These are phyloP conservation scores for Plantago ovata DNA, from an alignment of 257 asterid species.

Conservation along the genomic window DNA sequence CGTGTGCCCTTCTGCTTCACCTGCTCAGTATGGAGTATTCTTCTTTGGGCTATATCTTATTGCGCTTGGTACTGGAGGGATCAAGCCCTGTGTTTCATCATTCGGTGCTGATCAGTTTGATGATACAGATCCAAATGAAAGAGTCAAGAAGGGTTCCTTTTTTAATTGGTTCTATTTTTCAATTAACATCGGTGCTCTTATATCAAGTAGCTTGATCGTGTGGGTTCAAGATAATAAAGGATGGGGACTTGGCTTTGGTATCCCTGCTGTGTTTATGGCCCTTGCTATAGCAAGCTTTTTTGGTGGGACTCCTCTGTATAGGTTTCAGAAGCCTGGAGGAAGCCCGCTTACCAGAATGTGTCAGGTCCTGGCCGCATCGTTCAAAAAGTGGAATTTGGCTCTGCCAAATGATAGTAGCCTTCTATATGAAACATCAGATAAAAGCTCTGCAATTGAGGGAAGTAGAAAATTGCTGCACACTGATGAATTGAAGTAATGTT, in stretches of 20 bases:
- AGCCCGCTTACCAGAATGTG: constrained; percentile 94
- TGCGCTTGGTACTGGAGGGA: constrained; percentile 96
- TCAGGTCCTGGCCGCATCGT: constrained; percentile 84
- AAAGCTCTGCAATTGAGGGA: constrained; percentile 84
- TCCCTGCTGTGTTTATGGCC: constrained; percentile 81
- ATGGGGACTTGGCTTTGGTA: constrained; percentile 98
- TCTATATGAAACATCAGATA: constrained; percentile 70
- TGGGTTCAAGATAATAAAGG: constrained; percentile 97
- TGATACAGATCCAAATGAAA: constrained; percentile 80
- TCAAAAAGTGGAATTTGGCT: constrained; percentile 55
- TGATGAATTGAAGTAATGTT: constrained; percentile 57
- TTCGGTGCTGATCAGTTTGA: constrained; percentile 98
- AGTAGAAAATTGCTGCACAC: constrained; percentile 89
- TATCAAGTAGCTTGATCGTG: constrained; percentile 86
- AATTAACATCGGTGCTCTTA: constrained; percentile 78
- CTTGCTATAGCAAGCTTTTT: constrained; percentile 79
- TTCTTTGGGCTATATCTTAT: constrained; percentile 79
- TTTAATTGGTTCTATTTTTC: constrained; percentile 96
- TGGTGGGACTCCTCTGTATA: constrained; percentile 71
- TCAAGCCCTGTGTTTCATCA: constrained; percentile 93
- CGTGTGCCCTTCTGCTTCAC: constrained; percentile 72
- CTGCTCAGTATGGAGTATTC: constrained; percentile 69
- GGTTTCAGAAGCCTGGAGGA: constrained; percentile 98
- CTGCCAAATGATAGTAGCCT: constrained; percentile 67
- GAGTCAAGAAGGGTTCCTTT: constrained; percentile 90